Evolutionary conservation across 805 yeast species (phyloP), one percentile per base, ranked within the genome.

Genomic region (Torulaspora gathmanii): DNA sequence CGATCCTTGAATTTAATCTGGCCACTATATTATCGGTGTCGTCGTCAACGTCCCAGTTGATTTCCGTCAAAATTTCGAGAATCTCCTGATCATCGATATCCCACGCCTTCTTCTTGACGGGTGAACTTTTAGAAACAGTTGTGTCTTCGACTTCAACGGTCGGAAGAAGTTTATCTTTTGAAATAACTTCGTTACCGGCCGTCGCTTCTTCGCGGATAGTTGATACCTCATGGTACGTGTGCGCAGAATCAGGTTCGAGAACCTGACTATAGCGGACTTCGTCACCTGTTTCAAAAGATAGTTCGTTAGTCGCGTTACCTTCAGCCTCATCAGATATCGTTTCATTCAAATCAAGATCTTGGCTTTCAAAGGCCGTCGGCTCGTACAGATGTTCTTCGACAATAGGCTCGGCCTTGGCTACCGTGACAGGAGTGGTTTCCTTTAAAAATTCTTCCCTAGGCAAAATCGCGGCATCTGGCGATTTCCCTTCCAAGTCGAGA

Each of bases 31-130:
- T 70, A 23, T 70, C 73, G 7, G 86, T 75, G 50, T 79, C 83
- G 57, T 85, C 95, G 4, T 71, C 67, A 1, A 82, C 74, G 23
- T 76, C 75, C 93, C 96, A 91, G 26, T 81, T 79, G 17, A 89
- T 73, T 49, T 86, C 91, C 23, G 83, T 86, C 46, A 90, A 75
- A 11, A 87, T 63, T 49, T 86, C 95, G 39, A 57, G 37, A 20
- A 64, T 37, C 9, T 54, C 61, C 44, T 63, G 63, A 40, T 58
- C 60, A 11, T 56, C 57, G 17, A 59, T 49, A 16, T 80, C 83
- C 25, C 73, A 70, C 1, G 49, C 17, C 17, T 41, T 42, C 23
- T 39, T 44, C 12, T 27, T 19, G n/a, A 7, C 9, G 3, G 11
- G 29, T 38, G 15, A 13, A 17, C 33, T 15, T 33, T 27, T 20